phyloP scores from a whole-genome alignment of 345 rosid genomes.

The Populus alba region DNA sequence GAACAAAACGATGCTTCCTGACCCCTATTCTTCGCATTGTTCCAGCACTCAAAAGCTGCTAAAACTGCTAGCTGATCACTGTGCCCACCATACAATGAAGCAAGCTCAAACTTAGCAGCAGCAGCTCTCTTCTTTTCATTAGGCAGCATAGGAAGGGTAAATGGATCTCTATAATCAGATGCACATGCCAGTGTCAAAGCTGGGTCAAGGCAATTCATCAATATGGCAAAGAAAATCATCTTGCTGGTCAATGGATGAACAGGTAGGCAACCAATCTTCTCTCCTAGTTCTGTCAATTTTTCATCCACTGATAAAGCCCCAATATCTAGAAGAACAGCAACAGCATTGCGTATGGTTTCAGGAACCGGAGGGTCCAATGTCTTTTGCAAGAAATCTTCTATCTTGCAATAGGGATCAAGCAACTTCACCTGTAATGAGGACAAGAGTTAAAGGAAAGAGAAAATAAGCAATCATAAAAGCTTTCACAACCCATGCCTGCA shows the following conservation, averaged over 20 bases:
- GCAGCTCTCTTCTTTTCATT: constrained; percentile 68
- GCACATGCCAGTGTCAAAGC: constrained; percentile 97
- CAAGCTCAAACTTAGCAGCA: constrained; percentile 73
- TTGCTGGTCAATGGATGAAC: constrained; percentile 88
- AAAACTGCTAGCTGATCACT: constrained; percentile 92
- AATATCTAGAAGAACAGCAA: constrained; percentile 67
- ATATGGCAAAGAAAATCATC: constrained; percentile 87
- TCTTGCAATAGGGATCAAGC: constrained; percentile 66
- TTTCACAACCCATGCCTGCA: background rate
- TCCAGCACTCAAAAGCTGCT: constrained; percentile 94
- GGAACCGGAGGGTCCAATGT: constrained; percentile 85
- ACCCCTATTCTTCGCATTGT: constrained; percentile 64
- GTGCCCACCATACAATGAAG: constrained; percentile 72
- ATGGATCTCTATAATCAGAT: constrained; percentile 81
- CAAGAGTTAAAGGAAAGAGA: background rate
- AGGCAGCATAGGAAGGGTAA: constrained; percentile 74
- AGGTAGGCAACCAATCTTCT: constrained; percentile 77
- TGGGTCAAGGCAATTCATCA: constrained; percentile 93
- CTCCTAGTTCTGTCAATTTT: constrained; percentile 82
- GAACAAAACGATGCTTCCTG: constrained; percentile 63
- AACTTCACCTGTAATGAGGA: constrained; percentile 61
- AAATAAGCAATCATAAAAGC: background rate
- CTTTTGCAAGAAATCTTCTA: constrained; percentile 66
- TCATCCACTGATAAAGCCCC: constrained; percentile 84
- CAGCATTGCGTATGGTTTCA: constrained; percentile 67